Conservation (phyloP, 2,329 filamentous ascomycete species). For the Ophiostoma australiae region DNA sequence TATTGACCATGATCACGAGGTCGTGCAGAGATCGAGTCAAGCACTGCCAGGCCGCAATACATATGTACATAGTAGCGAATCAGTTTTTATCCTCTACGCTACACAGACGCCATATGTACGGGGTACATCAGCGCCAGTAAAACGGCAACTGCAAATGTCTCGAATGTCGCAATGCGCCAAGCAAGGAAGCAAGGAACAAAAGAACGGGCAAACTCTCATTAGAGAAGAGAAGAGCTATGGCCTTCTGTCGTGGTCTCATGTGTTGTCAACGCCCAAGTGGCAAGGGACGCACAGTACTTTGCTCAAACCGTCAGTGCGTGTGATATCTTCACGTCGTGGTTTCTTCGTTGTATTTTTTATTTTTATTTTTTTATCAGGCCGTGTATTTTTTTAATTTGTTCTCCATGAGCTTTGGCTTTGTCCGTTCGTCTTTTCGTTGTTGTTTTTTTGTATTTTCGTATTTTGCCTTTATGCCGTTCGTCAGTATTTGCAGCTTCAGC, state of each 20-base stretch:
- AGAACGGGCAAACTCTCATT: not conserved
- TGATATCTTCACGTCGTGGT: not conserved
- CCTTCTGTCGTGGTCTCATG: constrained; percentile 9
- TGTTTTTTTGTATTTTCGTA: too few relatives aligned
- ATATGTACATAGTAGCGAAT: not conserved
- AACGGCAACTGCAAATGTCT: not conserved
- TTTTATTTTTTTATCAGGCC: too few relatives aligned
- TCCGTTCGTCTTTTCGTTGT: not conserved
- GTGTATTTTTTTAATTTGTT: too few relatives aligned
- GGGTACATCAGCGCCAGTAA: not conserved
- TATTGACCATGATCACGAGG: not conserved
- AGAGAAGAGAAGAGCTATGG: too few relatives aligned
- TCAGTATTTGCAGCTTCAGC: not conserved
- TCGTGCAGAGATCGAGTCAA: not conserved
- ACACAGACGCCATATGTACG: not conserved
- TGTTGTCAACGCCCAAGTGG: constrained; percentile 8
- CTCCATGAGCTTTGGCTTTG: not conserved
- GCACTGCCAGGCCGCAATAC: not conserved
- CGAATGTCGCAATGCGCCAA: constrained; percentile 7
- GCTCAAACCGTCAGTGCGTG: constrained; percentile 6
- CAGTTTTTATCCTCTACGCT: not conserved
- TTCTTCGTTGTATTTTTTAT: not conserved
- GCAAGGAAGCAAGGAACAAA: not conserved
- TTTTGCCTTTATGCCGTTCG: not conserved
- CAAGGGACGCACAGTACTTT: not conserved